Conservation (phyloP, 345 rosid species). For the Moricandia arvensis region DNA sequence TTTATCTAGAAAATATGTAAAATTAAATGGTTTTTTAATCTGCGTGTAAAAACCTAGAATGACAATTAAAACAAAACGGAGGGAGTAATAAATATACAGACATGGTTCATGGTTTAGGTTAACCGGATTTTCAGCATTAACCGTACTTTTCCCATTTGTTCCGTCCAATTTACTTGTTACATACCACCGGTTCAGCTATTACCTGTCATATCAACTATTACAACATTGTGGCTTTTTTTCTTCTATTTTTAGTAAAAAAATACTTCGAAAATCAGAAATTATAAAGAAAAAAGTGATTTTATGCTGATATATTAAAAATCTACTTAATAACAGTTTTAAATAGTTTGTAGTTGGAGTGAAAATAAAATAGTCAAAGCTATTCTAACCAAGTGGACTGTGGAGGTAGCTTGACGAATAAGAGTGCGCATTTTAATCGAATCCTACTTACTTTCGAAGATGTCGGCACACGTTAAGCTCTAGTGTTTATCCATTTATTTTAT, state of each 20-base stretch:
- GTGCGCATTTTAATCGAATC: constrained; percentile 78
- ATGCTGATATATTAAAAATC: neutral
- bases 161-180: too few relatives aligned
- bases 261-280: neutral
- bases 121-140: too few relatives aligned
- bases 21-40: too few relatives aligned
- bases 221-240: neutral
- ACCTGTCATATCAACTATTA: too few relatives aligned
- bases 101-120: too few relatives aligned
- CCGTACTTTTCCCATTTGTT: too few relatives aligned
- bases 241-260: neutral
- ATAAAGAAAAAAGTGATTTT: neutral
- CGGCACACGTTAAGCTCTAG: constrained; percentile 56
- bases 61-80: too few relatives aligned
- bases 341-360: neutral
- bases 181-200: too few relatives aligned
- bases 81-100: too few relatives aligned
- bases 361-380: constrained; percentile 30
- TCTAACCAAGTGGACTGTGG: constrained; percentile 32
- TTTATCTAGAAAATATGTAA: too few relatives aligned
- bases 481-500: constrained; percentile 3
- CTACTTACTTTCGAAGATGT: constrained; percentile 35
- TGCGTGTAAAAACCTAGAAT: too few relatives aligned
- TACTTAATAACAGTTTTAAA: neutral
- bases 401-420: constrained; percentile 58